These are phyloP conservation scores for Cutaneotrichosporon cavernicola DNA, from an alignment of 1,284 basidiomycete species.

Conservation along the genomic window DNA sequence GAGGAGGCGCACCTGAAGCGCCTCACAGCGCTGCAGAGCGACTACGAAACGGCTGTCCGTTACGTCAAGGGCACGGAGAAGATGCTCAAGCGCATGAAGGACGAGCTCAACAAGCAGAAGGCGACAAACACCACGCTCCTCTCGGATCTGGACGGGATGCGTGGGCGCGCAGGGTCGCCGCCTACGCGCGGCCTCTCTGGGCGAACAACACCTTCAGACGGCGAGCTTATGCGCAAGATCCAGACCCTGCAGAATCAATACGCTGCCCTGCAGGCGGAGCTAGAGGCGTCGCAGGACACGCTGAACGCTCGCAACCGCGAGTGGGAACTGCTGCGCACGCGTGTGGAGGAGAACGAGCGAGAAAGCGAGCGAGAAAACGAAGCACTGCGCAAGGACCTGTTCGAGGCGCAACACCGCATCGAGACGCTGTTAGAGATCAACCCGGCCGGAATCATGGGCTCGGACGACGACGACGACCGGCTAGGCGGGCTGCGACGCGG, in stretches of 20 bases:
- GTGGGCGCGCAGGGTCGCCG: conserved; percentile 59
- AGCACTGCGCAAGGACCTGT: conserved; percentile 67
- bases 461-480: conserved; percentile 32
- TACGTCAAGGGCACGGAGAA: conserved; percentile 87
- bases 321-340: conserved; percentile 60
- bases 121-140: conserved; percentile 73
- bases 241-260: conserved; percentile 73
- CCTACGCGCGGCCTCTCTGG: conserved; percentile 67
- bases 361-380: conserved; percentile 48
- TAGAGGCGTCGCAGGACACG: conserved; percentile 74
- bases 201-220: conserved; percentile 71
- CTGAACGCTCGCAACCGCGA: conserved; percentile 70
- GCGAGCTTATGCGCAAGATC: conserved; percentile 60
- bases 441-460: conserved; percentile 32
- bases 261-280: conserved; percentile 69
- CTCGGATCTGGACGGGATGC: conserved; percentile 69
- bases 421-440: conserved; percentile 46
- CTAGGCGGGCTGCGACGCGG: conserved; percentile 23
- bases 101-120: conserved; percentile 88
- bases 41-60: conserved; percentile 67
- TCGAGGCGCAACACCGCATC: conserved; percentile 65
- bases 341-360: conserved; percentile 46
- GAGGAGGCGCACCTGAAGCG: conserved; percentile 70
- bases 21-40: conserved; percentile 76
- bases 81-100: conserved; percentile 96